These are phyloP conservation scores for Fusarium decemcellulare DNA, from an alignment of 2,329 filamentous ascomycete genomes.

Conservation along the genomic window DNA sequence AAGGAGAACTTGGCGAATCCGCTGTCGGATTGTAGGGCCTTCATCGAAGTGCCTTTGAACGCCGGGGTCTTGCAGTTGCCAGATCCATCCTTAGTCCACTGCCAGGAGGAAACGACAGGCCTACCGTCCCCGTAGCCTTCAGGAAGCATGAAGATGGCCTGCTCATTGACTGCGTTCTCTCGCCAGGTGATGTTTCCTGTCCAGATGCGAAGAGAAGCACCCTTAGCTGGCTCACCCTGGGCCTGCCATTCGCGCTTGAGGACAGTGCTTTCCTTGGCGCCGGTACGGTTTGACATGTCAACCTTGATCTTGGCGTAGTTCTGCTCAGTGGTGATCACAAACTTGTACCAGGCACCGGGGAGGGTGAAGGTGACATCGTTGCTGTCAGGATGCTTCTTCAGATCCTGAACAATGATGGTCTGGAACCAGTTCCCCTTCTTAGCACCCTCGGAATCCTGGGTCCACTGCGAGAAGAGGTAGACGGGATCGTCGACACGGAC, in stretches of 20 bases:
- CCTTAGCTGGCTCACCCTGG: conserved; percentile 4
- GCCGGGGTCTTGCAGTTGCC: conserved; percentile 16
- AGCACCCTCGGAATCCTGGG: conserved; percentile 4
- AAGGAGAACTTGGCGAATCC: not conserved
- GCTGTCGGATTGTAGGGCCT: not conserved
- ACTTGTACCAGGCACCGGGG: conserved; percentile 17
- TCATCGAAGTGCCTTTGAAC: not conserved
- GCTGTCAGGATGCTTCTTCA: not conserved
- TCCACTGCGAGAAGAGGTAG: conserved; percentile 41
- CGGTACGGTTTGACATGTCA: conserved; percentile 16
- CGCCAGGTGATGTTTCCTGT: conserved; percentile 40
- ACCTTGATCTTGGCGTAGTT: conserved; percentile 28
- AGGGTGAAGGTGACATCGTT: conserved; percentile 20
- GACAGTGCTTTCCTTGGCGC: not conserved
- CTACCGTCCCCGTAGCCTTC: conserved; percentile 35
- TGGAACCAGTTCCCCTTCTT: conserved; percentile 37
- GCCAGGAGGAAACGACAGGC: conserved; percentile 34
- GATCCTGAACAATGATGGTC: conserved; percentile 6
- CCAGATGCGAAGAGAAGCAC: conserved; percentile 19
- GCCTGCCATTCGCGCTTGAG: conserved; percentile 27
- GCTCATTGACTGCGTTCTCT: conserved; percentile 19
- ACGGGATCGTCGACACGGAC: conserved; percentile 33
- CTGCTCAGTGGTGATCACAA: conserved; percentile 18
- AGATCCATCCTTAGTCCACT: conserved; percentile 20
- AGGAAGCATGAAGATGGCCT: conserved; percentile 35